Conservation (phyloP, 768 basidiomycete species). For the Hygrophoropsis aurantiaca region DNA sequence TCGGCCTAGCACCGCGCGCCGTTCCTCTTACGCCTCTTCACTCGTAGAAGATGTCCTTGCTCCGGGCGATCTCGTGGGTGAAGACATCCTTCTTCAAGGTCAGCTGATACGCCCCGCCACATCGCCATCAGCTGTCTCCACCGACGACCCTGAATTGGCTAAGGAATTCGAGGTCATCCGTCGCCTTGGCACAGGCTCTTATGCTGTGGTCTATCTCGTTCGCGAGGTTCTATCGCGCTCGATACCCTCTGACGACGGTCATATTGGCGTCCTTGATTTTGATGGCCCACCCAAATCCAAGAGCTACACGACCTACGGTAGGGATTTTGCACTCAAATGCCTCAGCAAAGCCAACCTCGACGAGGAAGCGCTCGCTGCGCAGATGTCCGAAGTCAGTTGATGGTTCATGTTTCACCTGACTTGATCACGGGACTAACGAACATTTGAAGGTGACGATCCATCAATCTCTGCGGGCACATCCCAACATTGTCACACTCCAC, state of each 20-base stretch:
- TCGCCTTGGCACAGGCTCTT: slow-evolving; percentile 84
- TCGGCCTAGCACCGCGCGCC: slow-evolving; percentile 21
- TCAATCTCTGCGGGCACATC: slow-evolving; percentile 84
- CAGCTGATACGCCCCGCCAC: slow-evolving; percentile 62
- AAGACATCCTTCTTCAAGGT: slow-evolving; percentile 65
- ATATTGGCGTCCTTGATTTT: slow-evolving; percentile 54
- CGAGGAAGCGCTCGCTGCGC: slow-evolving; percentile 81
- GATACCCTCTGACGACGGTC: slow-evolving; percentile 50
- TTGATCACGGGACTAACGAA: slow-evolving; percentile 8
- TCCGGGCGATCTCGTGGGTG: slow-evolving; percentile 73
- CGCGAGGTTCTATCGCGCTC: slow-evolving; percentile 56
- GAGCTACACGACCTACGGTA: slow-evolving; percentile 55
- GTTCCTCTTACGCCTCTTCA: slow-evolving; percentile 31
- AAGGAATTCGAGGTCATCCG: slow-evolving; percentile 81
- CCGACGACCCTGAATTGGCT: slow-evolving; percentile 48
- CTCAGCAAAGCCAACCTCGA: slow-evolving; percentile 92
- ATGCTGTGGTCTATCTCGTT: slow-evolving; percentile 93
- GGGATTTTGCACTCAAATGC: slow-evolving; percentile 94
- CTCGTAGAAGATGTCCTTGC: slow-evolving; percentile 53
- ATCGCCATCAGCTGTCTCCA: slow-evolving; percentile 29
- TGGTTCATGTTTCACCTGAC: slow-evolving; percentile 3
- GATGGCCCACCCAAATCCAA: slow-evolving; percentile 39
- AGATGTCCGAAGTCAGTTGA: slow-evolving; percentile 79
- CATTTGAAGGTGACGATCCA: slow-evolving; percentile 81
- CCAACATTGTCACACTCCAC: slow-evolving; percentile 94